phyloP scores from a whole-genome alignment of 2,329 filamentous ascomycete species.

The Helicocarpus griseus region DNA sequence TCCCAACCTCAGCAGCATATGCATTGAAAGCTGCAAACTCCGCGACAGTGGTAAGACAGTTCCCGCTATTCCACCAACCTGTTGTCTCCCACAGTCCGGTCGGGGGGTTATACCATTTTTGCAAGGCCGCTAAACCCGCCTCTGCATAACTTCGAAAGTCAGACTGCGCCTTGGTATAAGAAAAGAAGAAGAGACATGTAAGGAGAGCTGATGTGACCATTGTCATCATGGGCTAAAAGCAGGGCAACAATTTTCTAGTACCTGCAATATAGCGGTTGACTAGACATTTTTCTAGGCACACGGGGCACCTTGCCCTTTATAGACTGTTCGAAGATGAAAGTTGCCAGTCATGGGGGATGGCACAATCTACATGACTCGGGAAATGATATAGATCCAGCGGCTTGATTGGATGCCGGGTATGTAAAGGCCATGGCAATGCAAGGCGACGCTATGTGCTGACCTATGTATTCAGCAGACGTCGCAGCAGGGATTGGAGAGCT shows the following conservation, averaged over 20 bases:
- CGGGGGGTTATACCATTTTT: slow-evolving; percentile 50
- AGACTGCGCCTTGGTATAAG: not conserved
- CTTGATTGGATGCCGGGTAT: no score
- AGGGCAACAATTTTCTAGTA: not conserved
- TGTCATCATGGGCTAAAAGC: not conserved
- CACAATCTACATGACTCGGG: not conserved
- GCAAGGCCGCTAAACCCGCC: slow-evolving; percentile 30
- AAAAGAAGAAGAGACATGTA: not conserved
- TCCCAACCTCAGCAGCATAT: slow-evolving; percentile 24
- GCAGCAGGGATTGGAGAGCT: no score
- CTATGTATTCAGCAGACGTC: not conserved
- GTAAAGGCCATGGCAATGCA: not conserved
- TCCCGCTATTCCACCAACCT: slow-evolving; percentile 68
- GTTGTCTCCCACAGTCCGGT: slow-evolving; percentile 51
- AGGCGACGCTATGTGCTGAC: not conserved
- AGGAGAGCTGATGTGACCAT: not conserved
- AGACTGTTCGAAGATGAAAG: not conserved
- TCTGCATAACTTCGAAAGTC: not conserved
- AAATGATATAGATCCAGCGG: not conserved
- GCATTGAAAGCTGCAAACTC: slow-evolving; percentile 39
- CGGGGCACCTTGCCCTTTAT: not conserved
- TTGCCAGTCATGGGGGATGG: not conserved
- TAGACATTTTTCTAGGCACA: not conserved
- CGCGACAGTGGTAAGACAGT: slow-evolving; percentile 52
- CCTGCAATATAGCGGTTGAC: not conserved